Evolutionary conservation across 208 protist species (phyloP), one percentile per base, ranked within the genome.

Genomic region (Acanthamoeba healyi): DNA sequence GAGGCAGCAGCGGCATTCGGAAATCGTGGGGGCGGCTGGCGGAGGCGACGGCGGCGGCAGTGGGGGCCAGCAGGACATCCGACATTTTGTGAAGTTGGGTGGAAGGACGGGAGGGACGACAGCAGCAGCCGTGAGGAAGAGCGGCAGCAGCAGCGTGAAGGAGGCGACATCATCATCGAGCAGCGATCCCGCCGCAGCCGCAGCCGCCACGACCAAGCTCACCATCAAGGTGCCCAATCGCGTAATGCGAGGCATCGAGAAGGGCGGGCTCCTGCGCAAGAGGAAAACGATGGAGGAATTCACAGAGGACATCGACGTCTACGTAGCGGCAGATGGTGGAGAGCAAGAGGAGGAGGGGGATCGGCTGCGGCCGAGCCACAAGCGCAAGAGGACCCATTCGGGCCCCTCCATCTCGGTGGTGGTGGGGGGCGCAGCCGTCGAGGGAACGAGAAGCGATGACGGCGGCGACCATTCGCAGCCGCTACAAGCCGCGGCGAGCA

Each of bases 151-250:
- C 67, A 77, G 34, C 63, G 34, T 22, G 36, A 77, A 46, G 36
- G 67, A 46, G 34, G n/a, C n/a, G n/a, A 38, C 38, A 24, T n/a
- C 34, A 22, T n/a, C n/a, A n/a, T n/a, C n/a, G n/a, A n/a, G n/a
- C n/a, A 46, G 34, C 67, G 38, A 46, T 15, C 36, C 67, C 32
- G 67, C n/a, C n/a, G n/a, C n/a, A n/a, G n/a, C n/a, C n/a, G n/a
- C n/a, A n/a, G n/a, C n/a, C n/a, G n/a, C 67, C 67, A 77, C 67
- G 38, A 77, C 67, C 10, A 77, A 77, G 67, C 67, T 77, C 67
- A 77, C 67, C 67, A 77, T 77, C 67, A 77, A 77, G 38, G 67
- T 77, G 67, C 67, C 67, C 67, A 77, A 77, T 77, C 67, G 67
- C 67, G 67, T 77, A 77, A 77, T 77, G 67, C 67, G 67, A 77